Evolutionary conservation across 2,329 filamentous ascomycete genomes (phyloP).

Genomic region (Trichoderma koningii): DNA sequence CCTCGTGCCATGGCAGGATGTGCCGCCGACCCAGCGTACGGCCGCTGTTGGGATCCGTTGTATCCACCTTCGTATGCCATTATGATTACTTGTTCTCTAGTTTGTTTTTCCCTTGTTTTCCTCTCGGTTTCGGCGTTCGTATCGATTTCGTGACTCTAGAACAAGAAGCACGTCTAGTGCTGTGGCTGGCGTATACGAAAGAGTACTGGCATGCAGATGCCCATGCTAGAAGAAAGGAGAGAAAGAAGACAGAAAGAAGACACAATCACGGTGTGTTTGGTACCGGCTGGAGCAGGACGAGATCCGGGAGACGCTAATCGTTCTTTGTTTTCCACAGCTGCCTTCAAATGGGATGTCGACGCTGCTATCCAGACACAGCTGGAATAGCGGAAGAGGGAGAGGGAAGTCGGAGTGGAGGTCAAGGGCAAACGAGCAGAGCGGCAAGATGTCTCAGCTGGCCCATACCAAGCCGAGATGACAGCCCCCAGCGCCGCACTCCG

Average conservation of each 20-base stretch:
- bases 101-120: background rate
- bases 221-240: background rate
- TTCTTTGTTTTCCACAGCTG: background rate
- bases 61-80: conserved; percentile 58
- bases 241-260: background rate
- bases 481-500: background rate
- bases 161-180: background rate
- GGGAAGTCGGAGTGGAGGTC: background rate
- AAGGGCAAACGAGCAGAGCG: background rate
- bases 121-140: background rate
- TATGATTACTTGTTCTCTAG: conserved; percentile 2
- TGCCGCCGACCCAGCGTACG: conserved; percentile 51
- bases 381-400: background rate
- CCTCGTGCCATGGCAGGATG: conserved; percentile 46
- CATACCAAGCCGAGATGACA: background rate
- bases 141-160: background rate
- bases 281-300: background rate
- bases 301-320: background rate
- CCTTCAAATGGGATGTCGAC: background rate
- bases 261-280: background rate
- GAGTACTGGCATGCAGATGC: background rate
- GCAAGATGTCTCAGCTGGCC: background rate
- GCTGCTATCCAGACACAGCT: background rate
- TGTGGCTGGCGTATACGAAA: background rate
- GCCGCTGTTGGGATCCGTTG: conserved; percentile 46